Percentiles rank a stretch among this genome's conserved stretches.
phyloP scores from a whole-genome alignment of 2,329 filamentous ascomycete genomes.

The Arthroderma sp. region DNA sequence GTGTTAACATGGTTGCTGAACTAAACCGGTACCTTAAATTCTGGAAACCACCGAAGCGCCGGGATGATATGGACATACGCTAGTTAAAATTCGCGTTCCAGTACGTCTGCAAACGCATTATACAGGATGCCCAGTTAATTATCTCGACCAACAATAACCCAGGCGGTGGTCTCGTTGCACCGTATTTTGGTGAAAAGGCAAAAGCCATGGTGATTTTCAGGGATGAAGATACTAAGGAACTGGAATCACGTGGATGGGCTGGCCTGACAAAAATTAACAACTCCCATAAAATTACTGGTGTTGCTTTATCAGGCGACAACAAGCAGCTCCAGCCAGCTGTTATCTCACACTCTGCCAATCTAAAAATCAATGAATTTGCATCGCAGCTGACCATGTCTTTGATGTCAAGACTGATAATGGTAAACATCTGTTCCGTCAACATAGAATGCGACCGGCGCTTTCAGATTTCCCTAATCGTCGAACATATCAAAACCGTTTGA shows the following conservation, averaged over 20 bases:
- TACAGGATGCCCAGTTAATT: constrained; percentile 11
- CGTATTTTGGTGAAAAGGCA: constrained; percentile 1
- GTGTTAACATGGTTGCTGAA: not conserved
- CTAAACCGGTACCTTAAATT: not conserved
- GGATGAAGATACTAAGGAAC: constrained; percentile 1
- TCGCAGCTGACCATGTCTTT: not conserved
- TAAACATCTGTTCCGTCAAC: not conserved
- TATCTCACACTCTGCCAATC: not conserved
- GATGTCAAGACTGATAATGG: not conserved
- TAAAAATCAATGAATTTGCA: not conserved
- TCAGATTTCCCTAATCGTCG: not conserved
- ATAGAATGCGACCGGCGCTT: not conserved
- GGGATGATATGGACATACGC: not conserved
- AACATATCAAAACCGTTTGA: not conserved
- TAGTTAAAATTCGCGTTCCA: not conserved
- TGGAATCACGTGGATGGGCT: constrained; percentile 17
- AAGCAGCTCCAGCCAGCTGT: constrained; percentile 1
- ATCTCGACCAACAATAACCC: constrained; percentile 24
- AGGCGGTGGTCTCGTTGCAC: constrained; percentile 10
- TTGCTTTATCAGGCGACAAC: not conserved
- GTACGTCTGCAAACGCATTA: not conserved
- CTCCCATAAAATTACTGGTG: not conserved
- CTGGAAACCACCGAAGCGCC: not conserved
- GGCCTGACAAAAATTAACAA: constrained; percentile 6
- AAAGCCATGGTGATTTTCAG: not conserved